Conservation (phyloP, 2,329 filamentous ascomycete species). For the Colletotrichum tropicale region DNA sequence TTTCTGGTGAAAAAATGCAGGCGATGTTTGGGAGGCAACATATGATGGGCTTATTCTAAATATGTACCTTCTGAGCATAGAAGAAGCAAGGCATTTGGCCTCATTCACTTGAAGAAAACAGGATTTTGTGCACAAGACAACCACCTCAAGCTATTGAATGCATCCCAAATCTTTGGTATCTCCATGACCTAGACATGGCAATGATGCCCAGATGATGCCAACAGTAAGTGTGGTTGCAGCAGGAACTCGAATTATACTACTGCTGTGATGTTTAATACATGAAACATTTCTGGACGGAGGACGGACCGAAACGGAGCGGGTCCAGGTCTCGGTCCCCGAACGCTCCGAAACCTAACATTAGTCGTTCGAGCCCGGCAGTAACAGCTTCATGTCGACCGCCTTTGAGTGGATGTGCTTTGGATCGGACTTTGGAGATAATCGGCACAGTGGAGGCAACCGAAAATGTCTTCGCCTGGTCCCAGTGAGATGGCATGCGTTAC, state of each 20-base stretch:
- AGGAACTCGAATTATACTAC: accelerated
- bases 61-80: background rate
- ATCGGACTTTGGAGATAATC: background rate
- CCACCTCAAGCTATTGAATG: background rate
- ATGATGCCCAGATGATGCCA: accelerated
- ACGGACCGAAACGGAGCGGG: background rate
- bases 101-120: background rate
- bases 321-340: background rate
- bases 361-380: background rate
- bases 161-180: background rate
- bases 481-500: background rate
- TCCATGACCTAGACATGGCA: background rate
- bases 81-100: background rate
- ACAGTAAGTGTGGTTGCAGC: accelerated
- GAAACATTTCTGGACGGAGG: background rate
- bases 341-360: background rate
- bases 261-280: background rate
- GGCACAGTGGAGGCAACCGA: background rate
- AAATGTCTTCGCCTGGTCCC: background rate
- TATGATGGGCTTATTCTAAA: background rate
- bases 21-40: background rate
- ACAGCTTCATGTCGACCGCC: accelerated
- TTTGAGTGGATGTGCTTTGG: accelerated
- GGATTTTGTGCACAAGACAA: background rate
- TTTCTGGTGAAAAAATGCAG: background rate